A percentile compares a stretch with the other conserved stretches of the same genome.
Evolutionary conservation across 148 eudicot species (phyloP).

Genomic region (Linanthus parryae): DNA sequence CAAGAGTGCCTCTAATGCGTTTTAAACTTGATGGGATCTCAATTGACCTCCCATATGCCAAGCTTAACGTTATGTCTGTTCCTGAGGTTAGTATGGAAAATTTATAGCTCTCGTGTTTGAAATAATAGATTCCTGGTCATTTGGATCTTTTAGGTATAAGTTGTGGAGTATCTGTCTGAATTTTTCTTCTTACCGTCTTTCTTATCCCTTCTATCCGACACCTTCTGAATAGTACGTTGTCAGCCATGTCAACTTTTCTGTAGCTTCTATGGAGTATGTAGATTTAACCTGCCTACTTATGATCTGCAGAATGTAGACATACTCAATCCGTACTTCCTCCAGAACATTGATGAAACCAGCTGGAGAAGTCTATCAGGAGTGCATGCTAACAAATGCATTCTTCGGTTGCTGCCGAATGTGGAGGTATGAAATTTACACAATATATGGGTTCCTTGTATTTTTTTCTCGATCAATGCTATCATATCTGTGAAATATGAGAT

Average conservation of each 20-base stretch:
- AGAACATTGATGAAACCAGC: slow-evolving; percentile 52
- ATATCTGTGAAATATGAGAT: neutral
- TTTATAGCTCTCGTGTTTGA: neutral
- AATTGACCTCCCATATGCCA: slow-evolving; percentile 56
- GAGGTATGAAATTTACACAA: slow-evolving; percentile 28
- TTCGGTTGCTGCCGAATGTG: slow-evolving; percentile 46
- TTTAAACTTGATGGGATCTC: slow-evolving; percentile 50
- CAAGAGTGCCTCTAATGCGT: slow-evolving; percentile 56
- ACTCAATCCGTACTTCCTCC: slow-evolving; percentile 26
- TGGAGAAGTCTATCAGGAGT: slow-evolving; percentile 61
- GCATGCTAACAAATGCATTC: slow-evolving; percentile 50
- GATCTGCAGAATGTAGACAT: slow-evolving; percentile 46
- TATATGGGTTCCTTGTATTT: neutral
- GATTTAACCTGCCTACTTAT: neutral
- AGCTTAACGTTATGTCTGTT: slow-evolving; percentile 37
- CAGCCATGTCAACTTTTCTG: neutral
- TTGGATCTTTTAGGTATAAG: neutral
- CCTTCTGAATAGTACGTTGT: neutral
- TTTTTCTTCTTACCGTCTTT: too few relatives aligned
- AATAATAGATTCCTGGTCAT: neutral
- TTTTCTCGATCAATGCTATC: neutral
- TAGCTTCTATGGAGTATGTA: neutral
- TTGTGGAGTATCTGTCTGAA: too few relatives aligned
- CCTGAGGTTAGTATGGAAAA: slow-evolving; percentile 36
- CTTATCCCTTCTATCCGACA: neutral